These are phyloP conservation scores for Pichia kudriavzevii DNA, from an alignment of 1,139 yeast species.

Conservation along the genomic window DNA sequence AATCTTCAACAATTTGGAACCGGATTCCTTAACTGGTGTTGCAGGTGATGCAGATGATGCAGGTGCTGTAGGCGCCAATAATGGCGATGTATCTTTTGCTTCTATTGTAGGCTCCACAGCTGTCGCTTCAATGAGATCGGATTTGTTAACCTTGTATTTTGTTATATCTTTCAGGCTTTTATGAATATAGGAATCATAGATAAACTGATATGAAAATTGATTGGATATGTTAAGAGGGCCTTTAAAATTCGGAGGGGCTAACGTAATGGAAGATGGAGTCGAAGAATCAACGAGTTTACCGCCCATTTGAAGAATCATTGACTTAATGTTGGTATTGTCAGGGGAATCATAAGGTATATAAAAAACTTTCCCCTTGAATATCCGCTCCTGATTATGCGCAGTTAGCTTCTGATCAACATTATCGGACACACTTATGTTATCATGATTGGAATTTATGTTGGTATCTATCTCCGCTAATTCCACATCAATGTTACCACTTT, in stretches of 20 bases:
- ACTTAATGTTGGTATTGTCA: conserved; percentile 16
- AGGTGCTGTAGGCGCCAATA: no score
- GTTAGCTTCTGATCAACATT: not conserved
- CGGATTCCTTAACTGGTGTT: not conserved
- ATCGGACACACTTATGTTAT: no score
- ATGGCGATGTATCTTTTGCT: conserved; percentile 15
- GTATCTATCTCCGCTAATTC: conserved; percentile 1
- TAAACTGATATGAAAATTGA: conserved; percentile 19
- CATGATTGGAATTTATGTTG: not conserved
- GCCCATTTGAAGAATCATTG: conserved; percentile 19
- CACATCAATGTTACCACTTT: not conserved
- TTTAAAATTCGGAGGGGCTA: conserved; percentile 18
- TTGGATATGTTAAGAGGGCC: conserved; percentile 9
- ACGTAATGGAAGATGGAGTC: conserved; percentile 11
- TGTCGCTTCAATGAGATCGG: conserved; percentile 13
- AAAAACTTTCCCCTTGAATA: conserved; percentile 15
- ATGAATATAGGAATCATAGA: conserved; percentile 17
- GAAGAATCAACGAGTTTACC: conserved; percentile 15
- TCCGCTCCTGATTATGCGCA: not conserved
- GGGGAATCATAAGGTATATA: conserved; percentile 14
- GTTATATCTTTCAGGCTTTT: conserved; percentile 14
- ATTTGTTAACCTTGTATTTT: conserved; percentile 16
- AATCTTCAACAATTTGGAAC: conserved; percentile 14
- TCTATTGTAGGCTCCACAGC: no score
- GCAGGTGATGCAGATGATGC: conserved; percentile 13